Evolutionary conservation across 148 eudicot species (phyloP), one percentile per base, ranked within the genome.

Genomic region (Vaccinium corymbosum): DNA sequence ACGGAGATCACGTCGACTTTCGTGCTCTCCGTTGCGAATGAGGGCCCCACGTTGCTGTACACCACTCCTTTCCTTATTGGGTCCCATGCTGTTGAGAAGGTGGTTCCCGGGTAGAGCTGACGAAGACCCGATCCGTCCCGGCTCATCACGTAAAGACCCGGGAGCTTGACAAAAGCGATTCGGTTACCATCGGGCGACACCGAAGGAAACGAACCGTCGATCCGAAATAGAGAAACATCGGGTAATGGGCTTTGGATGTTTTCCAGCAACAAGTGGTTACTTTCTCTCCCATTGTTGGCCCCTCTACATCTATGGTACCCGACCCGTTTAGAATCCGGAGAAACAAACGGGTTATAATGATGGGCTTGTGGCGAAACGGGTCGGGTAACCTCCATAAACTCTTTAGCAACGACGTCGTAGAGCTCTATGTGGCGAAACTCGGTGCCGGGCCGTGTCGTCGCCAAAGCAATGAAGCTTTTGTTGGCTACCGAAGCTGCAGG

Each of bases 251-350:
- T 90, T n/a, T 80, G 80, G 4, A 93, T 68, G 78, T 90, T 91
- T 81, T 96, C 95, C 6, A 96, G 92, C 13, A 96, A 59, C 85
- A 96, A 84, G 42, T 86, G 82, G 1, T 86, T 78, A 10, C 70
- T 73, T 12, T 82, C 68, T 59, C 62, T 62, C 0, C 75, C 89
- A 32, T 79, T 85, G 22, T 22, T 78, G 32, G 80, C 88, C 19
- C 95, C 97, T 88, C 95, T 88, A 59, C 98, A 96, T 82, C 76
- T 89, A 87, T 96, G 98, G 89, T 93, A 96, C 76, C 98, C 98
- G 38, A 96, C 77, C 83, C 87, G 83, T 1, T 78, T 38, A 0
- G 91, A 84, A 77, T 94, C 98, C 12, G 93, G 88, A 0, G 93
- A 94, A 5, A 94, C 55, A 87, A 94, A 96, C 29, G 98, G 98